These are phyloP conservation scores for Fomitopsis pulvina DNA, from an alignment of 768 basidiomycete species.

Conservation along the genomic window DNA sequence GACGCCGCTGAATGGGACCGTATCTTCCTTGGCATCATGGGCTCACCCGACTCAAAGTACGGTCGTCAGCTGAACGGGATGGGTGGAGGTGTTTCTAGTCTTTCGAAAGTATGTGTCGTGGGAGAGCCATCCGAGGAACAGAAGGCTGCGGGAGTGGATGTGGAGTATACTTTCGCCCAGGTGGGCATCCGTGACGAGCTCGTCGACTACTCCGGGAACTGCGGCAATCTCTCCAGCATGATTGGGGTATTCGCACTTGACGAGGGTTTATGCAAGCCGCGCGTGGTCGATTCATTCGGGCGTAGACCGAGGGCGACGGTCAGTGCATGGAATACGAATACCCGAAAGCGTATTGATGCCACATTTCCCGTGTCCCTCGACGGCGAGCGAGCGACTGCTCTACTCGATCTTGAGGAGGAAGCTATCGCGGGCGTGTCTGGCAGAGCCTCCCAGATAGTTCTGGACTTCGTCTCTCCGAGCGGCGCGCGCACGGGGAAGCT, in stretches of 20 bases:
- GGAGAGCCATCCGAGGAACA: conserved; percentile 40
- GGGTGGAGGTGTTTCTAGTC: conserved; percentile 71
- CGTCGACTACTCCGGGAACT: conserved; percentile 70
- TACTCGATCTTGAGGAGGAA: conserved; percentile 41
- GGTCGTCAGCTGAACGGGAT: conserved; percentile 74
- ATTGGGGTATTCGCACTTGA: conserved; percentile 70
- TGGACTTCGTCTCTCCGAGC: conserved; percentile 60
- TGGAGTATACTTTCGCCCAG: conserved; percentile 66
- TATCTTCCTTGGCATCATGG: conserved; percentile 71
- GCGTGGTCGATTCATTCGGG: conserved; percentile 7
- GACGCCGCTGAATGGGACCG: conserved; percentile 45
- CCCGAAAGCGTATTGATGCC: conserved; percentile 58
- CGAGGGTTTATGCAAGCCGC: conserved; percentile 42
- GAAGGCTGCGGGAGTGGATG: conserved; percentile 40
- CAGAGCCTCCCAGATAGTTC: conserved; percentile 52
- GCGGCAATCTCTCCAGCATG: conserved; percentile 69
- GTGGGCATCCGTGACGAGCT: conserved; percentile 46
- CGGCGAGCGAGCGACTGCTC: conserved; percentile 23
- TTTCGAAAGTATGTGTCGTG: conserved; percentile 71
- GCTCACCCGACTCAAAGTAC: conserved; percentile 67
- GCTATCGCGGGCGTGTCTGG: conserved; percentile 66
- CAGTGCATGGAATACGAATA: conserved; percentile 67
- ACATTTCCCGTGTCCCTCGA: conserved; percentile 49
- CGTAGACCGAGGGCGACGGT: conserved; percentile 34
- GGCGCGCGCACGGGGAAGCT: conserved; percentile 69